These are phyloP conservation scores for Kazachstania kunashirensis DNA, from an alignment of 805 yeast species.

Conservation along the genomic window DNA sequence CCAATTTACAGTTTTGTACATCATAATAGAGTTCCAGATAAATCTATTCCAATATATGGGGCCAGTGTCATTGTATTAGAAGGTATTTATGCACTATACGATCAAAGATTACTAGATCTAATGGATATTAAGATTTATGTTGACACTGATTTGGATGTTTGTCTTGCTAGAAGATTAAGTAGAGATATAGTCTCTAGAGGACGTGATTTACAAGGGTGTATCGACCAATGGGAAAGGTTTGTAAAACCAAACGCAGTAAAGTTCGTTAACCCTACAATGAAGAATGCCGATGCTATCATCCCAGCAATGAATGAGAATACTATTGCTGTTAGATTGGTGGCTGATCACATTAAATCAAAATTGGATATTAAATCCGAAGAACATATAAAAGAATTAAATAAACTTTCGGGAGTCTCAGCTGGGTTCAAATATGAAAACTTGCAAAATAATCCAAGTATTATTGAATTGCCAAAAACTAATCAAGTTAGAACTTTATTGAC, in stretches of 20 bases:
- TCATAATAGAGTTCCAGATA: constrained; percentile 53
- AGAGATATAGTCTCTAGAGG: constrained; percentile 84
- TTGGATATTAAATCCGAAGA: constrained; percentile 51
- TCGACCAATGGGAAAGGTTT: constrained; percentile 80
- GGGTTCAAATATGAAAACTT: constrained; percentile 4
- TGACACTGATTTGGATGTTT: constrained; percentile 88
- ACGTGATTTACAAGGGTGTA: constrained; percentile 70
- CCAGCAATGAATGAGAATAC: constrained; percentile 82
- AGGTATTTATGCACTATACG: constrained; percentile 79
- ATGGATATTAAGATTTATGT: constrained; percentile 87
- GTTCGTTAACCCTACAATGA: constrained; percentile 54
- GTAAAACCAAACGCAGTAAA: constrained; percentile 88
- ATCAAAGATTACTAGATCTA: constrained; percentile 53
- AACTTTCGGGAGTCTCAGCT: constrained; percentile 30
- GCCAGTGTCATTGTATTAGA: constrained; percentile 90
- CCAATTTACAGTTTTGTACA: constrained; percentile 60
- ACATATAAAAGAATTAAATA: constrained; percentile 56
- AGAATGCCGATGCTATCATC: constrained; percentile 75
- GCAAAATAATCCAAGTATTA: constrained; percentile 15
- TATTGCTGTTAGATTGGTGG: constrained; percentile 71
- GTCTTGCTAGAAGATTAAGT: constrained; percentile 78
- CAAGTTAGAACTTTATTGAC: constrained; percentile 69
- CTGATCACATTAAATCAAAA: constrained; percentile 69
- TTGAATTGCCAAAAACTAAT: constrained; percentile 38
- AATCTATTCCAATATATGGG: constrained; percentile 73